These are phyloP conservation scores for Tremellales sp. DNA, from an alignment of 1,284 basidiomycete genomes.

Conservation along the genomic window DNA sequence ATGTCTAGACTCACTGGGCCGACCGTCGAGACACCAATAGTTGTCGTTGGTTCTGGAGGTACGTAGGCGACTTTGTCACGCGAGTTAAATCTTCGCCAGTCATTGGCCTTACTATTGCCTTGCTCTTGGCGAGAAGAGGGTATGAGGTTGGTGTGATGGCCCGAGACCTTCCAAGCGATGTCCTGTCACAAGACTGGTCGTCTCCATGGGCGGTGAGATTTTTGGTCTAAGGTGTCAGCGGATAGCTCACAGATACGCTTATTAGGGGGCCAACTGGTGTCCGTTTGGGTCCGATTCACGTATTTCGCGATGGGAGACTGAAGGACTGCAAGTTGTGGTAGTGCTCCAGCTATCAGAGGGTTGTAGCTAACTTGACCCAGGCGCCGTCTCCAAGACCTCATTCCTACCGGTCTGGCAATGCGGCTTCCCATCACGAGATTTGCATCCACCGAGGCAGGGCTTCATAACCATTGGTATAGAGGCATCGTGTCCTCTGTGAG, in stretches of 20 bases:
- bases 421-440: slow-evolving; percentile 17
- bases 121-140: slow-evolving; percentile 15
- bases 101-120: slow-evolving; percentile 18
- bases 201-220: slow-evolving; percentile 17
- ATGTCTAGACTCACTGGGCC: no score
- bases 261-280: slow-evolving; percentile 15
- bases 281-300: slow-evolving; percentile 10
- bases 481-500: slow-evolving; percentile 9
- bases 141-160: slow-evolving; percentile 10
- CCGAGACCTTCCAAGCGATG: slow-evolving; percentile 9
- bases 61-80: neutral
- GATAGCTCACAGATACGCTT: neutral
- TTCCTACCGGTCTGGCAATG: slow-evolving; percentile 20
- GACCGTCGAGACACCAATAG: slow-evolving; percentile 3
- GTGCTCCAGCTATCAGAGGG: neutral
- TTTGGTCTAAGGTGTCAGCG: neutral
- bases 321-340: slow-evolving; percentile 11
- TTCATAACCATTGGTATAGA: slow-evolving; percentile 22
- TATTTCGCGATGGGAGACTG: slow-evolving; percentile 15
- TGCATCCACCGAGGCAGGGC: slow-evolving; percentile 15
- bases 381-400: slow-evolving; percentile 11
- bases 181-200: slow-evolving; percentile 16
- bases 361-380: slow-evolving; percentile 6
- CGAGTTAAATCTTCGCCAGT: slow-evolving; percentile 9
- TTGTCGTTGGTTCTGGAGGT: slow-evolving; percentile 20